Percentiles rank a stretch among this genome's conserved stretches.
phyloP scores from a whole-genome alignment of 1,284 basidiomycete genomes.

The Trichosporon sp. region DNA sequence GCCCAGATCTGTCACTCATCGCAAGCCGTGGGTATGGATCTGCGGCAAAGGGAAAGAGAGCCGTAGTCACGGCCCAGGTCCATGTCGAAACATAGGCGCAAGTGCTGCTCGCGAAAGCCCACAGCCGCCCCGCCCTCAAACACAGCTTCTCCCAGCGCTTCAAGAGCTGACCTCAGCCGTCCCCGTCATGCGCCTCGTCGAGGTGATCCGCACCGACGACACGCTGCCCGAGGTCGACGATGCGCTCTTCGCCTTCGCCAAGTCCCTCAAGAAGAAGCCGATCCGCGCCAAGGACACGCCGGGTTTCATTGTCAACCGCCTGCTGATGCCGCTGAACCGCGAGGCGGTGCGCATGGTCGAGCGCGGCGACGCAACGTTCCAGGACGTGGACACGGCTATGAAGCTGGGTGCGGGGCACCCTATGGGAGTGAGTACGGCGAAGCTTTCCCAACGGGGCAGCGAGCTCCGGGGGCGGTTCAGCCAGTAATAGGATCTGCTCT shows the following conservation, averaged over 20 bases:
- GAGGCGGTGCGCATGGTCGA: conserved; percentile 57
- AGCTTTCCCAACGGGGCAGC: not conserved
- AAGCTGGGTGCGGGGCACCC: conserved; percentile 55
- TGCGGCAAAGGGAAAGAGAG: too few species aligned
- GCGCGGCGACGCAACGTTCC: conserved; percentile 54
- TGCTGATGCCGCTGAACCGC: conserved; percentile 53
- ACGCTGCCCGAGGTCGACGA: conserved; percentile 51
- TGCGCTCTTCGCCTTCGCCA: conserved; percentile 51
- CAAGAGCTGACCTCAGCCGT: conserved; percentile 25
- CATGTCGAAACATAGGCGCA: too few species aligned
- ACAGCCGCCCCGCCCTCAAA: too few species aligned
- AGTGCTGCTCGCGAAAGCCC: too few species aligned
- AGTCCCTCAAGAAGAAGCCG: conserved; percentile 53
- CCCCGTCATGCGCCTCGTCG: conserved; percentile 56
- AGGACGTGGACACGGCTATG: conserved; percentile 58
- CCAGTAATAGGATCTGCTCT: not conserved
- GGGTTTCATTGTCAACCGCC: conserved; percentile 54
- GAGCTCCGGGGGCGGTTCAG: too few species aligned
- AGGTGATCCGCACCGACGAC: conserved; percentile 52
- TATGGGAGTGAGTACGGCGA: not conserved
- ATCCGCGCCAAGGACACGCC: conserved; percentile 55
- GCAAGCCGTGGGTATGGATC: too few species aligned
- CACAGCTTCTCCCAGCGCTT: too few species aligned
- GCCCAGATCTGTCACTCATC: too few species aligned
- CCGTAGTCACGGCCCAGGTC: too few species aligned